phyloP scores from a whole-genome alignment of 2,329 filamentous ascomycete genomes.

The Trichophyton benhamiae region DNA sequence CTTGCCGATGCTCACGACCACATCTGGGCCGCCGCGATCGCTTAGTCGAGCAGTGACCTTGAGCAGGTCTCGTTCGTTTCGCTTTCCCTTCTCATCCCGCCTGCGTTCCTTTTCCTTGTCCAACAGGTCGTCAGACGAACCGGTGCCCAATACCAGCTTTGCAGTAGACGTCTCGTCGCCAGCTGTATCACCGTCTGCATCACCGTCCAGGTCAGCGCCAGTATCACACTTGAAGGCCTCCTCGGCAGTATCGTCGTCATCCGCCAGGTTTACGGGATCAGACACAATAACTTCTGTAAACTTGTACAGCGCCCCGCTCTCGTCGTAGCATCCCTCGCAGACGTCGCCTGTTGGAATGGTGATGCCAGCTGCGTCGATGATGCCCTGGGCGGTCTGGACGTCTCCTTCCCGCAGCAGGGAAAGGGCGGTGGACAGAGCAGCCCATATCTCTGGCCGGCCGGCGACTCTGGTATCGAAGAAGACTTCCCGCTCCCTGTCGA shows the following conservation, averaged over 20 bases:
- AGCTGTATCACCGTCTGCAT: constrained; percentile 14
- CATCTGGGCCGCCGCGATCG: constrained; percentile 51
- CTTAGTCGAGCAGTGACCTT: constrained; percentile 52
- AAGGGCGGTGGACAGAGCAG: constrained; percentile 55
- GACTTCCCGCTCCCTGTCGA: constrained; percentile 60
- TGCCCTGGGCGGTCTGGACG: constrained; percentile 60
- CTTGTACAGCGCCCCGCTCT: constrained; percentile 56
- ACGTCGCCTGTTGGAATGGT: constrained; percentile 63
- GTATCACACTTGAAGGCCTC: constrained; percentile 15
- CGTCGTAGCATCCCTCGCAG: constrained; percentile 59
- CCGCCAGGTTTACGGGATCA: constrained; percentile 39
- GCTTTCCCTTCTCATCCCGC: constrained; percentile 50
- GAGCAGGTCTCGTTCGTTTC: constrained; percentile 43
- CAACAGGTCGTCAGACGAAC: constrained; percentile 28
- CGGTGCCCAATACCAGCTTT: constrained; percentile 27
- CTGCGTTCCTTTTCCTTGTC: constrained; percentile 29
- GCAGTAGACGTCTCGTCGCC: constrained; percentile 15
- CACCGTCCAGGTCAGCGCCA: constrained; percentile 10
- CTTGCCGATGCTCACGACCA: constrained; percentile 46
- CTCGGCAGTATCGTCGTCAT: constrained; percentile 10
- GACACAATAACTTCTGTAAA: constrained; percentile 56
- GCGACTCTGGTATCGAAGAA: constrained; percentile 88
- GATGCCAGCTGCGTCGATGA: constrained; percentile 65
- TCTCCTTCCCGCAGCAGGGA: constrained; percentile 54
- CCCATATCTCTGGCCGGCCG: constrained; percentile 68